A percentile compares a stretch with the other conserved stretches of the same genome.
Conservation (phyloP, 495 filamentous ascomycete genomes). For the Aspergillus steynii region DNA sequence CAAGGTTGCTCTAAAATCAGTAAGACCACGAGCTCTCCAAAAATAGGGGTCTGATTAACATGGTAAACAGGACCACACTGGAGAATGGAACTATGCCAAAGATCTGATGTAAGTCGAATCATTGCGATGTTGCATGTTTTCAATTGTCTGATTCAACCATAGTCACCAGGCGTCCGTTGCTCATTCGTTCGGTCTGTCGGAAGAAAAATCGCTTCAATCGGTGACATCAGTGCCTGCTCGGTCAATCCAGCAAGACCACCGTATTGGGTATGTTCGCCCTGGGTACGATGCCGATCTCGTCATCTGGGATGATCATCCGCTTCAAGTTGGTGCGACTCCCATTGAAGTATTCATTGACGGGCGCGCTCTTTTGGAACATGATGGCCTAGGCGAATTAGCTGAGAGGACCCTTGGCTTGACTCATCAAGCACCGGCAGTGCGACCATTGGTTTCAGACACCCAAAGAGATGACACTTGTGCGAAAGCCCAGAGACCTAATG, state of each 20-base stretch:
- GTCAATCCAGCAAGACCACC: conserved; percentile 55
- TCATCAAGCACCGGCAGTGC: not conserved
- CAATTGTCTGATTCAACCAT: not conserved
- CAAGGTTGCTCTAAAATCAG: conserved; percentile 49
- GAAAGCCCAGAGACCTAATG: not conserved
- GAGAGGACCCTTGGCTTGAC: not conserved
- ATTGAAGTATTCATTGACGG: conserved; percentile 68
- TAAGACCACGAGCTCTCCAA: not conserved
- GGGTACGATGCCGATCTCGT: conserved; percentile 68
- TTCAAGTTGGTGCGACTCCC: conserved; percentile 60
- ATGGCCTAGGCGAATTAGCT: not conserved
- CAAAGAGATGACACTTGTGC: not conserved
- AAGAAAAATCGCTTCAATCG: conserved; percentile 58
- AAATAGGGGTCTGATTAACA: not conserved
- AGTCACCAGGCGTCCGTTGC: conserved; percentile 56
- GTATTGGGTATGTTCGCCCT: conserved; percentile 60
- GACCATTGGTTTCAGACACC: not conserved
- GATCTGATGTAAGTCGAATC: conserved; percentile 32
- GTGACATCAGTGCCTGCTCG: conserved; percentile 64
- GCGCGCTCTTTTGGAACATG: not conserved
- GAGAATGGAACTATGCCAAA: conserved; percentile 38
- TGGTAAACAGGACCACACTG: conserved; percentile 31
- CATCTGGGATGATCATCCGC: conserved; percentile 65
- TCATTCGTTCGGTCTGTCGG: conserved; percentile 59
- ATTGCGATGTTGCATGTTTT: not conserved